Conservation (phyloP, 768 basidiomycete species). For the Lactarius akahatsu region DNA sequence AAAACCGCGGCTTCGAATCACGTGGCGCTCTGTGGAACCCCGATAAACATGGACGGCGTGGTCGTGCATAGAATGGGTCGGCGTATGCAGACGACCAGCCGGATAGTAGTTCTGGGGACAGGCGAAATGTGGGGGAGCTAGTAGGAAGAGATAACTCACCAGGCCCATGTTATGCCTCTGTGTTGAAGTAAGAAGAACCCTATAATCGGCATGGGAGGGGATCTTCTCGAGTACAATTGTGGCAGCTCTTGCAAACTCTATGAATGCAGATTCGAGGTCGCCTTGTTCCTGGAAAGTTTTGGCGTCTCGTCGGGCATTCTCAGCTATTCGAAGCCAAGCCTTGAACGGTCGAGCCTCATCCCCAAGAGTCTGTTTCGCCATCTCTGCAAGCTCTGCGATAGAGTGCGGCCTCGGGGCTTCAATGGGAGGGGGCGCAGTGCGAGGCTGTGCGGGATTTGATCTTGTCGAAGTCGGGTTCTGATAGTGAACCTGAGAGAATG, state of each 20-base stretch:
- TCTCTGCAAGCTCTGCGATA: conserved; percentile 65
- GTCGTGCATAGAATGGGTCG: background rate
- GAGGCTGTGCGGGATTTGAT: conserved; percentile 20
- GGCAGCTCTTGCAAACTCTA: conserved; percentile 69
- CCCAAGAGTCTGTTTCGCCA: conserved; percentile 55
- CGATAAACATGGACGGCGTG: background rate
- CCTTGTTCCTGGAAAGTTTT: conserved; percentile 37
- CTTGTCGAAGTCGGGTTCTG: conserved; percentile 22
- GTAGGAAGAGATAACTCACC: conserved; percentile 48
- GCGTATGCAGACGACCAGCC: conserved; percentile 7
- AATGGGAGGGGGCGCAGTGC: background rate
- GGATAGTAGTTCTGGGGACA: conserved; percentile 3
- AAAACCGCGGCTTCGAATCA: background rate
- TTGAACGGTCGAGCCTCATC: conserved; percentile 62
- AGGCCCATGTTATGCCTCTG: conserved; percentile 67
- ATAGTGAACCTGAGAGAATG: conserved; percentile 15
- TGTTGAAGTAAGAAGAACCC: conserved; percentile 48
- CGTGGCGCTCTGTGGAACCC: background rate
- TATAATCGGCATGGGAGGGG: conserved; percentile 69
- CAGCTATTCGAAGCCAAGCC: conserved; percentile 62
- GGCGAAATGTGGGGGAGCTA: conserved; percentile 13
- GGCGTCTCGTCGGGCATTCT: conserved; percentile 53
- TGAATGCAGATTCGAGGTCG: conserved; percentile 70
- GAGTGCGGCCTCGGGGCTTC: conserved; percentile 41
- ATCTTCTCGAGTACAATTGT: conserved; percentile 77